Base-by-base conservation (phyloP, 495 filamentous ascomycete species). In the Aspergillus heteromorphus region DNA sequence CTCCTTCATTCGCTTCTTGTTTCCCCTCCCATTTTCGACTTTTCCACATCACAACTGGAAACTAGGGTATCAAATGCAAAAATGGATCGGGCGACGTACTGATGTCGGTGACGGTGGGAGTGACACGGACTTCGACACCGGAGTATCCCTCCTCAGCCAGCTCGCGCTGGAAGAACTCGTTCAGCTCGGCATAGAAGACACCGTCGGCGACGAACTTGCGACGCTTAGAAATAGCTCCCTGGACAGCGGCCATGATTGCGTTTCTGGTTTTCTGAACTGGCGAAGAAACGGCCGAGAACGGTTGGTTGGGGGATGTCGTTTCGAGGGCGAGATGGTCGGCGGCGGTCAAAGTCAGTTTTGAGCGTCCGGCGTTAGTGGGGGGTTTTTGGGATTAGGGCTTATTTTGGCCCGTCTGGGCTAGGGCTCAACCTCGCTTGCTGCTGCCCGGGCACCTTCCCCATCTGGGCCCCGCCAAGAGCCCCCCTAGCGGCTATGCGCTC, bases 81-180 rank as follows among this genome's bases (percentile, higher is more conserved):
- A 60, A 58, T 59, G 53, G 48, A 51, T 62, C 58, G 62, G 53
- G 54, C 55, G 61, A 76, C 80, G 62, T 81, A 86, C 83, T 98
- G 87, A 97, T 97, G 74, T 97, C 93, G 80, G 93, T 98, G 74
- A 98, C 93, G 70, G 93, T 98, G 68, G 93, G 93, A 63, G 93
- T 98, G 66, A 98, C 93, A 81, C 93, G 92, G 77, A 98, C 95
- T 81, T 98, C 95, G 70, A 98, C 93, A 70, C 93, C 93, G 30
- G 95, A 97, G 83, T 98, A 98, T 63, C 93, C 93, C 83, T 98
- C 95, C 84, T 98, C 92, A 73, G 92, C 92, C 72, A 98, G 83
- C 81, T 98, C 93, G 74, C 95, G 92, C 83, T 97, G 95, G 91
- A 98, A 98, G 88, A 98, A 98, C 82, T 98, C 93, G 87, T 97